Evolutionary conservation across 192 early-diverging fungal species (phyloP).

Genomic region (Powellomyces hirtus): DNA sequence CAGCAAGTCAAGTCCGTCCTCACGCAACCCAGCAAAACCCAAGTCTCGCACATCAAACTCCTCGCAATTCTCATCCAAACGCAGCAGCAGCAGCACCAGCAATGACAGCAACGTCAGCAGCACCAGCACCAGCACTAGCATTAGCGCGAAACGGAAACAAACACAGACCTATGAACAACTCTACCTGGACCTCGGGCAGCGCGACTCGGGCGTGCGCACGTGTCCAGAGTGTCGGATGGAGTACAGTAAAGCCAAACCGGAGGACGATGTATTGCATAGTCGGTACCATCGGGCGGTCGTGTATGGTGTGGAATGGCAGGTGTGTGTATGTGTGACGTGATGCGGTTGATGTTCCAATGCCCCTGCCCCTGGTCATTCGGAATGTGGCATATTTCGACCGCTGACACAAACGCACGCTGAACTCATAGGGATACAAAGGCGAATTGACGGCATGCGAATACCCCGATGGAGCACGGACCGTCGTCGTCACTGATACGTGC

Average conservation of each 20-base stretch:
- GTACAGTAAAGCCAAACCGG: slow-evolving; percentile 1
- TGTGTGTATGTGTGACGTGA: too few relatives aligned
- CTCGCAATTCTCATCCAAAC: too few relatives aligned
- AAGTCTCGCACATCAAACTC: too few relatives aligned
- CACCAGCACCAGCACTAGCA: background rate
- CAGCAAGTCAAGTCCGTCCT: too few relatives aligned
- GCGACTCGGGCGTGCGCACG: background rate
- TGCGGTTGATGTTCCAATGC: background rate
- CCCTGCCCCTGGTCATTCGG: background rate
- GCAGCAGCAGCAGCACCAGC: background rate
- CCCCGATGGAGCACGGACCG: slow-evolving; percentile 1
- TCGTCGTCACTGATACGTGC: slow-evolving; percentile 8
- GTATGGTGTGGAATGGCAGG: slow-evolving; percentile 21
- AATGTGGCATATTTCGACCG: too few relatives aligned
- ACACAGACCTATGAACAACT: slow-evolving; percentile 18
- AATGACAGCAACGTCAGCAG: background rate
- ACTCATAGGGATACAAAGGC: slow-evolving; percentile 15
- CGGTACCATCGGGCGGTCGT: slow-evolving; percentile 19
- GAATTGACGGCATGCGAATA: slow-evolving; percentile 1
- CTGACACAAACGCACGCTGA: too few relatives aligned
- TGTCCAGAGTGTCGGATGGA: slow-evolving; percentile 21
- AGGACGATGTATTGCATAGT: slow-evolving; percentile 19
- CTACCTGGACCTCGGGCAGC: slow-evolving; percentile 27
- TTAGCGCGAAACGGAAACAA: background rate
- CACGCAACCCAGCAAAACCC: too few relatives aligned